Evolutionary conservation across 1,284 basidiomycete genomes (phyloP).

Genomic region (Rhodotorula sp.): DNA sequence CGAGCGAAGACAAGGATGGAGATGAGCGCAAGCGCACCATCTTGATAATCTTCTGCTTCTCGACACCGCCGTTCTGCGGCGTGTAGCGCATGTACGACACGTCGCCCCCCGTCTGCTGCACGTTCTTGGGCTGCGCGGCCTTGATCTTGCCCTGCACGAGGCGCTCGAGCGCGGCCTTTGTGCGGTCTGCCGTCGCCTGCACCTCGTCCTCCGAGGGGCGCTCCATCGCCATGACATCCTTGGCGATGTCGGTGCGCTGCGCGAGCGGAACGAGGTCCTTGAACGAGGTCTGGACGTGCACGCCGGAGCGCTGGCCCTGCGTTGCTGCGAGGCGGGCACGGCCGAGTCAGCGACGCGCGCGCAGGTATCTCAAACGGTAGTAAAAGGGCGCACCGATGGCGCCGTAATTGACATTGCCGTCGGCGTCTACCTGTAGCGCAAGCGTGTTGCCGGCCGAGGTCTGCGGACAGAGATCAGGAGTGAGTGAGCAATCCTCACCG

Average conservation of each 20-base stretch:
- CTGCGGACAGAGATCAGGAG: constrained; percentile 53
- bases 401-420: constrained; percentile 95
- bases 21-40: constrained; percentile 62
- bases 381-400: constrained; percentile 26
- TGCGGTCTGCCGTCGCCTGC: constrained; percentile 82
- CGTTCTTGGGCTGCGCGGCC: constrained; percentile 75
- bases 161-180: constrained; percentile 86
- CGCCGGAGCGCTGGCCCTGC: constrained; percentile 84
- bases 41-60: constrained; percentile 95
- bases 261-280: constrained; percentile 94
- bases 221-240: constrained; percentile 77
- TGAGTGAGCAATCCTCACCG: background rate
- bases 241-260: constrained; percentile 78
- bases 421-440: constrained; percentile 91
- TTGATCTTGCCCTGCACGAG: constrained; percentile 95
- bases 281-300: constrained; percentile 88
- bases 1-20: background rate
- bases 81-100: constrained; percentile 88
- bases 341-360: background rate
- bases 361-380: background rate
- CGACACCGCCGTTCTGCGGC: constrained; percentile 75
- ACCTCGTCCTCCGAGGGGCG: constrained; percentile 90
- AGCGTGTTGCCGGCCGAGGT: constrained; percentile 87
- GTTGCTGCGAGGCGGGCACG: constrained; percentile 58
- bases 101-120: constrained; percentile 41